phyloP scores from a whole-genome alignment of 345 rosid genomes.

The Reutealis trisperma region DNA sequence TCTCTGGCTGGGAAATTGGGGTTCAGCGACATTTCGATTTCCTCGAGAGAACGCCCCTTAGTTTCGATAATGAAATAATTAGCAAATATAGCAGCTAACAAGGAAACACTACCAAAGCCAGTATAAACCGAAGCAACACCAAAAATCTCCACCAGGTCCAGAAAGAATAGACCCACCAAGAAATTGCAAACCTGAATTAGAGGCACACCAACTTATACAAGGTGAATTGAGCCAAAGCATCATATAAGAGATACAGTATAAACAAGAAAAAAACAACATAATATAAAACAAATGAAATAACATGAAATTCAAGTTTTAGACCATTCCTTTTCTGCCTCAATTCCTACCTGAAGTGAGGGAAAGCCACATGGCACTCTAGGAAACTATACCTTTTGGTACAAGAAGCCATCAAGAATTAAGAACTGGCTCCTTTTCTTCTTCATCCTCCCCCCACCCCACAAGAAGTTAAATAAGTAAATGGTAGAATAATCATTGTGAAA shows the following conservation, averaged over 20 bases:
- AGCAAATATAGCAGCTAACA: conserved; percentile 62
- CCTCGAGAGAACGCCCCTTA: conserved; percentile 75
- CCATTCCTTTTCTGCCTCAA: neutral
- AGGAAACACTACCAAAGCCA: conserved; percentile 58
- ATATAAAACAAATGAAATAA: too few relatives aligned
- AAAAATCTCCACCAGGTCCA: conserved; percentile 54
- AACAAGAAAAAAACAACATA: neutral
- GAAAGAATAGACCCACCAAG: conserved; percentile 77
- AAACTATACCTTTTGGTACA: neutral
- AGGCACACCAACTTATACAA: neutral
- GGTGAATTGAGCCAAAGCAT: neutral
- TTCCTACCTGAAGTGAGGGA: neutral
- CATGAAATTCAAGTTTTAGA: neutral
- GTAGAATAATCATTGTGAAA: neutral
- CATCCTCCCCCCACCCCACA: neutral
- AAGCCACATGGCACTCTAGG: neutral
- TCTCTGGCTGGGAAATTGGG: conserved; percentile 27
- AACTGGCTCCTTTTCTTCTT: neutral
- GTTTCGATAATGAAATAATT: conserved; percentile 61
- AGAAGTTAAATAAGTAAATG: neutral
- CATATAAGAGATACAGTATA: neutral
- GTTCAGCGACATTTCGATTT: conserved; percentile 67
- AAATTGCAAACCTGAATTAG: conserved; percentile 65
- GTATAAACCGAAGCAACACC: conserved; percentile 65
- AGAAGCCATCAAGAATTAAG: neutral